A percentile compares a stretch with the other conserved stretches of the same genome.
These are phyloP conservation scores for Filobasidium wieringae DNA, from an alignment of 768 basidiomycete genomes.

Conservation along the genomic window DNA sequence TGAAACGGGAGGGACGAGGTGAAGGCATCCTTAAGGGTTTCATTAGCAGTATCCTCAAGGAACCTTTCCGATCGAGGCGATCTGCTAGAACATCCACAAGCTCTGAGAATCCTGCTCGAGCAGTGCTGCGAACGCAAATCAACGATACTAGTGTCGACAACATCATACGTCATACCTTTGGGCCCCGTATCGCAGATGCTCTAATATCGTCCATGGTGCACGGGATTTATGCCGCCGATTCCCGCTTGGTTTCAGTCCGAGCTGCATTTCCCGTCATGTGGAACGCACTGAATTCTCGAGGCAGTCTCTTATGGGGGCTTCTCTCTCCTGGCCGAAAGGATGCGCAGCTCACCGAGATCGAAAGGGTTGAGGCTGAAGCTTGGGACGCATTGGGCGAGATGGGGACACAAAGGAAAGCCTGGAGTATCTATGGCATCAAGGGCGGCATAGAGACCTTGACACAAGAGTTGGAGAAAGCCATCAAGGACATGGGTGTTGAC, in stretches of 20 bases:
- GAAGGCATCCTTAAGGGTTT: conserved; percentile 35
- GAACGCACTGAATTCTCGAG: conserved; percentile 55
- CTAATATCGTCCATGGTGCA: conserved; percentile 75
- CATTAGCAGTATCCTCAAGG: conserved; percentile 48
- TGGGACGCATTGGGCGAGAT: conserved; percentile 55
- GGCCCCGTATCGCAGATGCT: conserved; percentile 55
- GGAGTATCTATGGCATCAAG: conserved; percentile 73
- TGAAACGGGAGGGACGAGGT: background rate
- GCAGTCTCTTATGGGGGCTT: conserved; percentile 58
- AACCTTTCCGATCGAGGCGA: conserved; percentile 44
- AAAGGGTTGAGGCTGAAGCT: conserved; percentile 44
- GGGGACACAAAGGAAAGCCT: conserved; percentile 56
- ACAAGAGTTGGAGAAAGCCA: conserved; percentile 45
- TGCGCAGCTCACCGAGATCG: background rate
- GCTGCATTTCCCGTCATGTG: conserved; percentile 66
- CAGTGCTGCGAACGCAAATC: background rate
- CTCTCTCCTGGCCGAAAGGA: conserved; percentile 1
- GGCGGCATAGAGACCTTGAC: conserved; percentile 64
- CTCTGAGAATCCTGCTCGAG: background rate
- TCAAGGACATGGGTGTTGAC: conserved; percentile 51
- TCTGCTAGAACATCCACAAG: conserved; percentile 7
- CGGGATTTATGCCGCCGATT: conserved; percentile 84
- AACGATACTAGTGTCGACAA: conserved; percentile 70
- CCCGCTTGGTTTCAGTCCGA: conserved; percentile 58
- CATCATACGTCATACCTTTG: conserved; percentile 65